phyloP scores from a whole-genome alignment of 2,329 filamentous ascomycete genomes.

The Fusarium drepaniforme region DNA sequence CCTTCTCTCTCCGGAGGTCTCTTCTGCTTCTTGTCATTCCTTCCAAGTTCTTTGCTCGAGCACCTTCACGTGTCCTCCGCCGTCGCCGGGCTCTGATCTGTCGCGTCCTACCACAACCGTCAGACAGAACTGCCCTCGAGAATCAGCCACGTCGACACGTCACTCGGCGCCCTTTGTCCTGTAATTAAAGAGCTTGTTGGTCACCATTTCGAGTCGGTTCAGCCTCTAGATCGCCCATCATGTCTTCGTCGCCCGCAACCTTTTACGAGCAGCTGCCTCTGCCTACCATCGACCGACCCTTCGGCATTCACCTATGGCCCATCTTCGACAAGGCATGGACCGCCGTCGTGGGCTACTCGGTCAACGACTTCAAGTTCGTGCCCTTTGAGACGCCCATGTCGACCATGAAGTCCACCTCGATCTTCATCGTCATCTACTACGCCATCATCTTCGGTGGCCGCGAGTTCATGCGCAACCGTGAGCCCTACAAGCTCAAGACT shows the following conservation, averaged over 20 bases:
- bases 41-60: constrained; percentile 44
- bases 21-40: constrained; percentile 53
- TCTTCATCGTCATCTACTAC: constrained; percentile 91
- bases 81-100: constrained; percentile 28
- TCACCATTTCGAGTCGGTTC: constrained; percentile 22
- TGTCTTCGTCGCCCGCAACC: constrained; percentile 55
- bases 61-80: constrained; percentile 42
- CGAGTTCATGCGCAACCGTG: constrained; percentile 89
- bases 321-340: constrained; percentile 92
- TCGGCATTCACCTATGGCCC: constrained; percentile 92
- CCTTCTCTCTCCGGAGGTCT: constrained; percentile 40
- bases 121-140: constrained; percentile 13
- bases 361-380: constrained; percentile 87
- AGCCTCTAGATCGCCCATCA: constrained; percentile 43
- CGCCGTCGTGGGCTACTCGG: constrained; percentile 81
- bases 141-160: constrained; percentile 38
- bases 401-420: constrained; percentile 84
- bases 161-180: constrained; percentile 13
- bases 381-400: constrained; percentile 89
- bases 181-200: constrained; percentile 26
- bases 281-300: constrained; percentile 91
- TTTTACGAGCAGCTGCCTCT: constrained; percentile 70
- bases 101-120: constrained; percentile 28
- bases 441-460: constrained; percentile 92
- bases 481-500: constrained; percentile 86